Percentiles rank a stretch among this genome's conserved stretches.
phyloP scores from a whole-genome alignment of 768 basidiomycete genomes.

The Russula dissimulans region DNA sequence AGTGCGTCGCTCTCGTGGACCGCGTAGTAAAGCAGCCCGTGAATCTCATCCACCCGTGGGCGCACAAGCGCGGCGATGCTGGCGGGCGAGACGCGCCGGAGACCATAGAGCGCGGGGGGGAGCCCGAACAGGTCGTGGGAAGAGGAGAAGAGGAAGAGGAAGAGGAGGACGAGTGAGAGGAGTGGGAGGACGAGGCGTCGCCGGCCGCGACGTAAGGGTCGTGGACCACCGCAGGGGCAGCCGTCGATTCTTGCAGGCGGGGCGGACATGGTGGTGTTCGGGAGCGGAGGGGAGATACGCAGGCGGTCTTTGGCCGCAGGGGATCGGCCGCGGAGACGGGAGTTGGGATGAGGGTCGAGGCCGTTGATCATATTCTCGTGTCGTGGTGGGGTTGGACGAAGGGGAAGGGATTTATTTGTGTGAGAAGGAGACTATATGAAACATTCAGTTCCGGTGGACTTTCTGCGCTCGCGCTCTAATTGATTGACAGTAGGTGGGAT shows the following conservation, averaged over 20 bases:
- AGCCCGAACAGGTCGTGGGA: conserved; percentile 11
- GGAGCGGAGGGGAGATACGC: conserved; percentile 4
- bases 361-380: too few relatives aligned
- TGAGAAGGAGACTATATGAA: too few relatives aligned
- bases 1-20: conserved; percentile 39
- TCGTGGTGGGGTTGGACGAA: too few relatives aligned
- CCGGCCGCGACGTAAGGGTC: not conserved
- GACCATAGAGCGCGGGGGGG: conserved; percentile 11
- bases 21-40: conserved; percentile 60
- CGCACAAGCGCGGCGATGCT: conserved; percentile 14
- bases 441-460: too few relatives aligned
- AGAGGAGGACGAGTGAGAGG: not conserved
- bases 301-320: conserved; percentile 4
- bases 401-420: too few relatives aligned
- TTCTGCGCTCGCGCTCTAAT: too few relatives aligned
- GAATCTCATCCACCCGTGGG: conserved; percentile 39
- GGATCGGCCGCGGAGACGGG: conserved; percentile 1
- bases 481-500: too few relatives aligned
- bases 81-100: conserved; percentile 13
- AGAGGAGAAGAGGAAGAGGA: conserved; percentile 16
- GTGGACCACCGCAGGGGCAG: not conserved
- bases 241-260: not conserved
- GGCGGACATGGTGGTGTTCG: not conserved
- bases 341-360: not conserved
- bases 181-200: conserved; percentile 1